phyloP scores from a whole-genome alignment of 306 rosid species.

The Vigna radiata region DNA sequence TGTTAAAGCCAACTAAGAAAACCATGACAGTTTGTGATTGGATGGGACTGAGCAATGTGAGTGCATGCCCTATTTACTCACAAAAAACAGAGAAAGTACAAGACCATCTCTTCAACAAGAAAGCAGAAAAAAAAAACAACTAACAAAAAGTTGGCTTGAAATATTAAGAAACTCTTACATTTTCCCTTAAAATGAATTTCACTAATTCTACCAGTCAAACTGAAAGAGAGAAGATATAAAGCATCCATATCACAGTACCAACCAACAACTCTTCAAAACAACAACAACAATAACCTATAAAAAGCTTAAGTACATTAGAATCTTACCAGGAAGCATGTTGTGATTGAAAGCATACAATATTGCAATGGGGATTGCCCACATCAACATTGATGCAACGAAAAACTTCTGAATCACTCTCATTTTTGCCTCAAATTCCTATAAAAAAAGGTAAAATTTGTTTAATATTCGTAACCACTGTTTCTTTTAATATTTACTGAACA shows the following conservation, averaged over 20 bases:
- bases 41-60: too few species aligned
- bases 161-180: neutral
- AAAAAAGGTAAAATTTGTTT: neutral
- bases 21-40: too few species aligned
- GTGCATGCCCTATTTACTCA: too few species aligned
- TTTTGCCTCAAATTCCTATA: slow-evolving; percentile 47
- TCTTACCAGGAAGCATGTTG: slow-evolving; percentile 79
- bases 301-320: neutral
- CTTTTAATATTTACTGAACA: too few species aligned
- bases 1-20: too few species aligned
- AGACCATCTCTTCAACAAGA: slow-evolving; percentile 5
- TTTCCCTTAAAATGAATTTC: neutral
- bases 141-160: neutral
- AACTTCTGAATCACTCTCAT: slow-evolving; percentile 79
- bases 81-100: neutral
- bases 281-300: slow-evolving; percentile 12
- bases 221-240: slow-evolving; percentile 17
- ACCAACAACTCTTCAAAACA: neutral
- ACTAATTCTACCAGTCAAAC: slow-evolving; percentile 4
- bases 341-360: slow-evolving; percentile 75
- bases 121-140: neutral
- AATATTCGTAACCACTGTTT: too few species aligned
- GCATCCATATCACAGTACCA: slow-evolving; percentile 22
- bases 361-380: slow-evolving; percentile 81
- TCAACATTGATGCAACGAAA: slow-evolving; percentile 70